Base-by-base conservation (phyloP, 768 basidiomycete species). In the Boletus vermiculosoides region DNA sequence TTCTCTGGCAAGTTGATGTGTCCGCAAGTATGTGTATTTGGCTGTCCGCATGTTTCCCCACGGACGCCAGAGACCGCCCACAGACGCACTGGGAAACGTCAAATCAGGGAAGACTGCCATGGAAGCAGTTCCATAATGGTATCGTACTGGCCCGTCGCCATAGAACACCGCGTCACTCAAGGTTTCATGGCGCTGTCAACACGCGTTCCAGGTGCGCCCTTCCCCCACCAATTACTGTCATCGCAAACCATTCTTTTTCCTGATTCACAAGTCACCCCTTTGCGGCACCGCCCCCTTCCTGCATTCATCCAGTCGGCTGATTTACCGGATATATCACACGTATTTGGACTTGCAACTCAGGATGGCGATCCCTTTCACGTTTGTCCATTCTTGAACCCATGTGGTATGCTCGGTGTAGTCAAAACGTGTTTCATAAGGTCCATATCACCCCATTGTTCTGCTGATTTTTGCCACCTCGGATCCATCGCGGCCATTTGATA, bases 101-200 rank as follows among this genome's bases (percentile, higher is more conserved):
- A 66, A 49, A 63, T 68, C 63, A 69, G 58, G 63, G 44, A 61
- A 60, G 56, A 40, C 53, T 59, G 58, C 54, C 58, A 71, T 65
- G 71, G 62, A 58, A 69, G 61, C 56, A 58, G 54, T 69, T 55
- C 69, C 63, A 66, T 69, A 71, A 62, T 22, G 31, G 61, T 66
- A 18, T 57, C 52, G 34, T 56, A 57, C 64, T 62, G 57, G 59
- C 51, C 60, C 57, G 67, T 71, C 67, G 65, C 71, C 57, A 63
- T 63, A 70, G 54, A 63, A 62, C 60, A 59, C 68, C 62, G 58
- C 62, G 54, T 72, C 71, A 70, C 41, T 53, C 68, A 70, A 70
- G 70, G 72, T 71, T 71, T 71, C 71, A 70, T 70, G 64, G 59
- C 61, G 63, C 61, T 60, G 70, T 64, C 66, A 62, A 71, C 71